Percentiles rank a stretch among this genome's conserved stretches.
phyloP scores from a whole-genome alignment of 257 asterid species.

The Henckelia pumila region DNA sequence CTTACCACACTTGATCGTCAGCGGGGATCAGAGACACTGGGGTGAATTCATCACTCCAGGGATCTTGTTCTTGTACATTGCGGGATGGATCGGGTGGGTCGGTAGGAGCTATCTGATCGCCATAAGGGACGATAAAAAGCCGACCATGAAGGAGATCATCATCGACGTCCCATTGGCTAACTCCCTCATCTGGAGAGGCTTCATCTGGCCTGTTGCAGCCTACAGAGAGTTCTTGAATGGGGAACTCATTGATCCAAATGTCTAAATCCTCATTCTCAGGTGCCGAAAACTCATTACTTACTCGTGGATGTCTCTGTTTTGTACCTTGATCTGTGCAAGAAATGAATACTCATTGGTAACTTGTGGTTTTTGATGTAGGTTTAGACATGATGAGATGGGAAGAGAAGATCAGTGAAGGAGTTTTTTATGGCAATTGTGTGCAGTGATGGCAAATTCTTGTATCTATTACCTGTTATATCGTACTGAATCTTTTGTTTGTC shows the following conservation, averaged over 20 bases:
- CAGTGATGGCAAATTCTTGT: conserved; percentile 35
- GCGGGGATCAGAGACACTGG: conserved; percentile 97
- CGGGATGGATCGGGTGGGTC: conserved; percentile 98
- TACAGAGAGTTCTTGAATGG: conserved; percentile 88
- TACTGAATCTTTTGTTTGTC: conserved; percentile 27
- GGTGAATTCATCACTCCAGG: conserved; percentile 98
- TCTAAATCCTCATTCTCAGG: conserved; percentile 35
- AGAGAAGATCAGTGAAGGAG: conserved; percentile 15
- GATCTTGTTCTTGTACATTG: conserved; percentile 80
- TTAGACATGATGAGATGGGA: conserved; percentile 10
- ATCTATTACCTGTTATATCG: conserved; percentile 32
- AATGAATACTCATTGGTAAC: not conserved
- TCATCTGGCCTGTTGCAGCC: conserved; percentile 97
- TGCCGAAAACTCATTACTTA: not conserved
- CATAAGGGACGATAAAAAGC: conserved; percentile 84
- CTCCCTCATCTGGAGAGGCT: conserved; percentile 78
- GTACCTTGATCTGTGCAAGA: no score
- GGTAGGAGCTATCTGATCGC: conserved; percentile 96
- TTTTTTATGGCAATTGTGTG: conserved; percentile 20
- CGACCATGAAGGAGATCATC: conserved; percentile 87
- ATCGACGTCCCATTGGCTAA: conserved; percentile 93
- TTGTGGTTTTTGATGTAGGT: conserved; percentile 13
- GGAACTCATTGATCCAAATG: conserved; percentile 82
- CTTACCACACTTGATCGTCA: conserved; percentile 91
- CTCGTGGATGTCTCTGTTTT: no score